phyloP scores from a whole-genome alignment of 495 filamentous ascomycete genomes.

The Penicillium pancosmium region DNA sequence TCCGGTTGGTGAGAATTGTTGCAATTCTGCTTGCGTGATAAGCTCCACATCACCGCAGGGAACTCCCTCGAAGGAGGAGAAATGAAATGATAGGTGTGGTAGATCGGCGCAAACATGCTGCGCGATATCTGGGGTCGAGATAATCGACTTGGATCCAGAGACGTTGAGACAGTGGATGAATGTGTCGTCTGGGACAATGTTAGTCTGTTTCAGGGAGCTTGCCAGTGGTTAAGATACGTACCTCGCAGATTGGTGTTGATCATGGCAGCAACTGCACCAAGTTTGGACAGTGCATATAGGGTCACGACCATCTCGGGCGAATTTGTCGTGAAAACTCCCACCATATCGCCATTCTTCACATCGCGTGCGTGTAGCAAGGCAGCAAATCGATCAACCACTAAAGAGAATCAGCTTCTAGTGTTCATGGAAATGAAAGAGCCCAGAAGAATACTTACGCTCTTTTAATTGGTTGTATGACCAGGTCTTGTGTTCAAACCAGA shows the following conservation, averaged over 20 bases:
- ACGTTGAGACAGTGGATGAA: slow-evolving; percentile 81
- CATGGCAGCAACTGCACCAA: slow-evolving; percentile 84
- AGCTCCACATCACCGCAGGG: slow-evolving; percentile 58
- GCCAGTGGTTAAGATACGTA: slow-evolving; percentile 30
- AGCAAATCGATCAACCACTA: slow-evolving; percentile 51
- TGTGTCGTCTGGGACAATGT: slow-evolving; percentile 47
- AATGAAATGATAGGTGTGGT: slow-evolving; percentile 43
- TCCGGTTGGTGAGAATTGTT: slow-evolving; percentile 39
- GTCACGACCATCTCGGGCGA: slow-evolving; percentile 80
- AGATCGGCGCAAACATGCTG: slow-evolving; percentile 39
- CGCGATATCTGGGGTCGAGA: slow-evolving; percentile 57
- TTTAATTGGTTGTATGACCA: slow-evolving; percentile 55
- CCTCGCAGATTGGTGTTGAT: slow-evolving; percentile 89
- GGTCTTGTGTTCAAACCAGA: slow-evolving; percentile 56
- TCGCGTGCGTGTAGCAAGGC: slow-evolving; percentile 41
- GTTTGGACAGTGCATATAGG: slow-evolving; percentile 77
- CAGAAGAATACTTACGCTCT: slow-evolving; percentile 35
- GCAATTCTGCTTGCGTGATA: slow-evolving; percentile 46
- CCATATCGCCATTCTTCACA: slow-evolving; percentile 42
- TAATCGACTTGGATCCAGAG: slow-evolving; percentile 65
- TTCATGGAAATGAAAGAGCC: neutral
- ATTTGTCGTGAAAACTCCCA: slow-evolving; percentile 62
- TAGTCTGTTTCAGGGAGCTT: neutral
- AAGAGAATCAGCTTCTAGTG: neutral
- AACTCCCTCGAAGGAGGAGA: slow-evolving; percentile 47